Evolutionary conservation across 176 grass and related monocot species (phyloP).

Genomic region (Tuctoria greenei): DNA sequence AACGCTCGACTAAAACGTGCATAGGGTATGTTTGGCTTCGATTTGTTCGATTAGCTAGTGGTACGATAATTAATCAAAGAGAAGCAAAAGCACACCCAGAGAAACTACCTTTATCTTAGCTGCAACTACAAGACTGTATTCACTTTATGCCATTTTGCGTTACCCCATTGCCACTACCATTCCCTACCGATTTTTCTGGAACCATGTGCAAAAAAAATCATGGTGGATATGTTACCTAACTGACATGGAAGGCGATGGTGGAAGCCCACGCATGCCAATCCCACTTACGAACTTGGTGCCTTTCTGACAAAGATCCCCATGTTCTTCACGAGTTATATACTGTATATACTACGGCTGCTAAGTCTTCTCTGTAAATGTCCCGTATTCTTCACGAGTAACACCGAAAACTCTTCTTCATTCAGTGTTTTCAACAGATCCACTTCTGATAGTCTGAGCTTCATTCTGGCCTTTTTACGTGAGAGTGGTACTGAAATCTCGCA

Average conservation of each 20-base stretch:
- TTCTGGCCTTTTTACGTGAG: neutral
- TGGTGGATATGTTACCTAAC: neutral
- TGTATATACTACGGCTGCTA: neutral
- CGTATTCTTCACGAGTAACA: neutral
- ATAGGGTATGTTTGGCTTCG: too few relatives aligned
- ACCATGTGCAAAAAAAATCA: neutral
- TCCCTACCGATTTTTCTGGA: neutral
- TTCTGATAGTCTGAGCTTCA: neutral
- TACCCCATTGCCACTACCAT: neutral
- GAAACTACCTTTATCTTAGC: neutral
- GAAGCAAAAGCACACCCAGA: neutral
- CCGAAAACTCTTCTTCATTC: neutral
- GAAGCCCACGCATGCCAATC: slow-evolving; percentile 1
- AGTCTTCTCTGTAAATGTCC: neutral
- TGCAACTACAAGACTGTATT: neutral
- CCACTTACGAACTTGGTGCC: slow-evolving; percentile 5
- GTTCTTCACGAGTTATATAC: slow-evolving; percentile 30
- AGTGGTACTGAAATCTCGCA: neutral
- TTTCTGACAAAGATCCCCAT: slow-evolving; percentile 14
- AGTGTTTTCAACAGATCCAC: neutral
- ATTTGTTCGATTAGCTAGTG: too few relatives aligned
- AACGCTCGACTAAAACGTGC: too few relatives aligned
- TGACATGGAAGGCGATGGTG: slow-evolving; percentile 17
- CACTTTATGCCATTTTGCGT: neutral
- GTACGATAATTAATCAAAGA: neutral